phyloP scores from a whole-genome alignment of 2,329 filamentous ascomycete species.

The Penicillium sp. region DNA sequence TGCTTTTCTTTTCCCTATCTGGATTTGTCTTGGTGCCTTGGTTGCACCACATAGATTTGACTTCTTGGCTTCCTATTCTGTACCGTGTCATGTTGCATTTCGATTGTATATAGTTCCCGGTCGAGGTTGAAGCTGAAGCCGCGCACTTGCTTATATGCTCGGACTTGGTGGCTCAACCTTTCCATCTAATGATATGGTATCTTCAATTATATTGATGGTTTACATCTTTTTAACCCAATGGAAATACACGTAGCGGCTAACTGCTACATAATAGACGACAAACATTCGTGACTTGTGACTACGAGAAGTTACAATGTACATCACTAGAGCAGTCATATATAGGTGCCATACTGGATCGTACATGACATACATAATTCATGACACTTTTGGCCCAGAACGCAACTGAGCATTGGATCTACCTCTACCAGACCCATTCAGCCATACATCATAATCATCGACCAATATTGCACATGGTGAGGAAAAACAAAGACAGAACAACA shows the following conservation, averaged over 20 bases:
- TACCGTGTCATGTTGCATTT: constrained; percentile 19
- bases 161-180: constrained; percentile 8
- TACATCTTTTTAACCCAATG: neutral
- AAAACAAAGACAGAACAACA: constrained; percentile 20
- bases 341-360: constrained; percentile 15
- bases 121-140: constrained; percentile 11
- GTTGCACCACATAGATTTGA: constrained; percentile 20
- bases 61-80: constrained; percentile 9
- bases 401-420: constrained; percentile 22
- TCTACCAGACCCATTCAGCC: constrained; percentile 19
- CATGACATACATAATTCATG: constrained; percentile 27
- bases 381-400: constrained; percentile 25
- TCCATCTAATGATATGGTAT: constrained; percentile 21
- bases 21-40: neutral
- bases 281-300: neutral
- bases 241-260: neutral
- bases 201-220: neutral
- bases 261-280: neutral
- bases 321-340: neutral
- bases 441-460: constrained; percentile 18
- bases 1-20: neutral
- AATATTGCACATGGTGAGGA: constrained; percentile 20
- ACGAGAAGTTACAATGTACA: neutral
- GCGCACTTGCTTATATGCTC: constrained; percentile 5
- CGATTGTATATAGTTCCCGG: constrained; percentile 25